Evolutionary conservation across 352 stramenopile genomes (phyloP), one percentile per base, ranked within the genome.

Genomic region (Elongisporangium senticosum): DNA sequence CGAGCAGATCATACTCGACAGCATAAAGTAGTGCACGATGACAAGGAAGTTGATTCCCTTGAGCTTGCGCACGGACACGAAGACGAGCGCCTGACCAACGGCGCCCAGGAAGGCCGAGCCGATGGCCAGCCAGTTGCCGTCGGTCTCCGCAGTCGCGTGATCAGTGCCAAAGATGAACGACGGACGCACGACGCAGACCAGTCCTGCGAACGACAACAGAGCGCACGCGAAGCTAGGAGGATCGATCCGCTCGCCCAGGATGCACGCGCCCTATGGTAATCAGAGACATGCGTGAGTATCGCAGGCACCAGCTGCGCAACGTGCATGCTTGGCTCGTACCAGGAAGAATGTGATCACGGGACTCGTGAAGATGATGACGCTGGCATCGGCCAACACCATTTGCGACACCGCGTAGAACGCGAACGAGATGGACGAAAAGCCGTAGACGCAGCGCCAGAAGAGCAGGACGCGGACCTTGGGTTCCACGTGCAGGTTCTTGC

Each of bases 1-100:
- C 57, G 84, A 86, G 21, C 63, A 54, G 15, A 74, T 23, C 21
- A 74, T 63, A 52, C 71, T 87, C 33, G 82, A 83, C 1, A 90
- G 63, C 77, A 93, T 80, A 26, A 91, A 91, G 67, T 93, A 91
- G 70, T 93, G 76, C 21, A 90, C 65, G 23, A 93, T 75, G 23
- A 90, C 78, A 51, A 76, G 70, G 17, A 83, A 69, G 47, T 83
- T 56, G 40, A 91, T 69, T 1, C 64, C 56, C 50, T 79, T 79
- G 10, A 91, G 66, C 62, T 86, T 77, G 11, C 84, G 81, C 52
- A 93, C 79, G 0, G 68, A 71, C 28, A 86, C 77, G 58, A 86
- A 93, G 11, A 90, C 84, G 50, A 90, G 76, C 15, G 77, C 77
- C 52, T 93, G 84, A 7, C 67, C 71, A 26, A 88, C 63, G 1